These are phyloP conservation scores for Lolium multiflorum DNA, from an alignment of 176 grass and related monocot genomes.

Conservation along the genomic window DNA sequence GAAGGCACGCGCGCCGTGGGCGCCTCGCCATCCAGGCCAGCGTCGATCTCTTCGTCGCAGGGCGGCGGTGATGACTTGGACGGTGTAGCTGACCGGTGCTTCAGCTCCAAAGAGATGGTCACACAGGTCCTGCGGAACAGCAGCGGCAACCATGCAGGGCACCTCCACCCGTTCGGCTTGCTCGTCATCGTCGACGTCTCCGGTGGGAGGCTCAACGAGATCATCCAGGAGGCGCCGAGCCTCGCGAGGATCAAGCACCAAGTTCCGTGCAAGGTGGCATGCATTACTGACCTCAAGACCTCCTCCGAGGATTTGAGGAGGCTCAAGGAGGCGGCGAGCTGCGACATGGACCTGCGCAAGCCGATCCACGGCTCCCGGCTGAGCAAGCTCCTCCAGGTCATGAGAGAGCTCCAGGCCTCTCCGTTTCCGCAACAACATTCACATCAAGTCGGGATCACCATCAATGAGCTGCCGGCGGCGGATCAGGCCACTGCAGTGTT, in stretches of 20 bases:
- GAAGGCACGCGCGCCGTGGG: slow-evolving; percentile 37
- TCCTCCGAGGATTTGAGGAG: slow-evolving; percentile 39
- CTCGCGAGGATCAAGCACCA: slow-evolving; percentile 34
- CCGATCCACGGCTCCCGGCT: slow-evolving; percentile 80
- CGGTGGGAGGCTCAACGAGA: slow-evolving; percentile 9
- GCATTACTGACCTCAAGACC: slow-evolving; percentile 53
- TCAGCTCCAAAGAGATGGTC: slow-evolving; percentile 50
- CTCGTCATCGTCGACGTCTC: slow-evolving; percentile 61
- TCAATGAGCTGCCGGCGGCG: background rate
- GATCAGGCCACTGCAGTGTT: background rate
- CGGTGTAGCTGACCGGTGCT: slow-evolving; percentile 36
- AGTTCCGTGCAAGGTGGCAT: slow-evolving; percentile 55
- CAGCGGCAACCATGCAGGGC: slow-evolving; percentile 22
- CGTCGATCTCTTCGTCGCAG: background rate
- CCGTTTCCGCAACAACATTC: background rate
- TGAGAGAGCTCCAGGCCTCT: slow-evolving; percentile 44
- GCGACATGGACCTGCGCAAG: slow-evolving; percentile 61
- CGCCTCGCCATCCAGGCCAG: background rate
- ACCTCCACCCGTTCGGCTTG: slow-evolving; percentile 31
- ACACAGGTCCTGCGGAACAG: slow-evolving; percentile 45
- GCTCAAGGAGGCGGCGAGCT: slow-evolving; percentile 36
- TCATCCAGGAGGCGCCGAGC: slow-evolving; percentile 31
- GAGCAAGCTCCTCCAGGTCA: slow-evolving; percentile 24
- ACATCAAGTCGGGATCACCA: background rate
- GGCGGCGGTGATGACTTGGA: background rate